Conservation (phyloP, 768 basidiomycete genomes). For the Boletus speciosus region DNA sequence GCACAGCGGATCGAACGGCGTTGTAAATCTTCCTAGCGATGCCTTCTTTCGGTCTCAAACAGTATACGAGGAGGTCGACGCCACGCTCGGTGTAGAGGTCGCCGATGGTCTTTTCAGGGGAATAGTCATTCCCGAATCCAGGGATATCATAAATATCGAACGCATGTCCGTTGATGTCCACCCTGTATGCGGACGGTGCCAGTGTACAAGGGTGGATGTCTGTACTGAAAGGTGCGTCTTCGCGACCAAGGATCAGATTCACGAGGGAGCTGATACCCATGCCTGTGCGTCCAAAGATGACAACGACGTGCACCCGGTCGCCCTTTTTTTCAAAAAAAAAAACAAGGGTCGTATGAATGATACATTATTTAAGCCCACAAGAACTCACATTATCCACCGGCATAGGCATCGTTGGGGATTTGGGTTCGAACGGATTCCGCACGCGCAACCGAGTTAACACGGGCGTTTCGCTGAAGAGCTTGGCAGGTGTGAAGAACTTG, state of each 20-base stretch:
- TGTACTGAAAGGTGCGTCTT: conserved; percentile 32
- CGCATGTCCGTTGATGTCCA: conserved; percentile 29
- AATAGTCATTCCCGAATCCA: conserved; percentile 22
- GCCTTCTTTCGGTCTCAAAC: conserved; percentile 28
- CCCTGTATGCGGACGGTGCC: conserved; percentile 22
- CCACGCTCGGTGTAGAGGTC: conserved; percentile 31
- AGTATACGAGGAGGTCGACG: conserved; percentile 31
- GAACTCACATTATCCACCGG: conserved; percentile 30
- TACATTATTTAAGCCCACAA: not conserved
- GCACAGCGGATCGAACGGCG: conserved; percentile 25
- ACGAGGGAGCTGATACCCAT: conserved; percentile 33
- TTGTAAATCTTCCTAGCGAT: conserved; percentile 26
- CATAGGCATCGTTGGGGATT: conserved; percentile 22
- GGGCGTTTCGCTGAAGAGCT: conserved; percentile 24
- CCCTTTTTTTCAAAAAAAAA: conserved; percentile 12
- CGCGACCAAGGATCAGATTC: conserved; percentile 30
- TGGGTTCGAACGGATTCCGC: conserved; percentile 25
- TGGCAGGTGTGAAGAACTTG: conserved; percentile 19
- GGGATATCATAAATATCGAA: conserved; percentile 32
- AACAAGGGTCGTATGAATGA: not conserved
- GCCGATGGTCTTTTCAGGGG: conserved; percentile 24
- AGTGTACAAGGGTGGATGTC: conserved; percentile 31
- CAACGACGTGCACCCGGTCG: conserved; percentile 30
- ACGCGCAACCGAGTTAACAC: conserved; percentile 23
- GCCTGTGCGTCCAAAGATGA: conserved; percentile 33